A percentile compares a stretch with the other conserved stretches of the same genome.
Evolutionary conservation across 2,329 filamentous ascomycete genomes (phyloP).

Genomic region (Botrytis medusae): DNA sequence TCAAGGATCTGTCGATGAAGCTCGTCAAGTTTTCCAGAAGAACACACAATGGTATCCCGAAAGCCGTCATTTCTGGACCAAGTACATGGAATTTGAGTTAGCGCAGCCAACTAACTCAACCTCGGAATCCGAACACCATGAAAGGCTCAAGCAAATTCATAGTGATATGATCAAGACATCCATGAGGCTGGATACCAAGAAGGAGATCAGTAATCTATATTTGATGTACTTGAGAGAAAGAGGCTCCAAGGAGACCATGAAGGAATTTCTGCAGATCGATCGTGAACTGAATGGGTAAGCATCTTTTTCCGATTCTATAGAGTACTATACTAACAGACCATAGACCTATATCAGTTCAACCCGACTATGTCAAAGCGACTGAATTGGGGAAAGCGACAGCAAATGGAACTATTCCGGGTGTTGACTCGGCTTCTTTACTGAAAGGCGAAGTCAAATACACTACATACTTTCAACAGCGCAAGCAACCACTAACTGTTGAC

Average conservation of each 20-base stretch:
- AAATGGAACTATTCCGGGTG: conserved; percentile 45
- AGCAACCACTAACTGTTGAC: conserved; percentile 31
- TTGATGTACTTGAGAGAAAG: conserved; percentile 81
- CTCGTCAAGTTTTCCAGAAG: conserved; percentile 77
- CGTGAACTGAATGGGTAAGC: conserved; percentile 81
- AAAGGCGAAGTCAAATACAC: conserved; percentile 47
- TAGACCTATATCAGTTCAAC: conserved; percentile 47
- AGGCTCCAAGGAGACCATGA: conserved; percentile 79
- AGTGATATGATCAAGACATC: conserved; percentile 70
- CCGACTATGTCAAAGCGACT: conserved; percentile 38
- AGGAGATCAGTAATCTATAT: conserved; percentile 75
- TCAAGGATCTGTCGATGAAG: conserved; percentile 77
- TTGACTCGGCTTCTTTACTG: conserved; percentile 45
- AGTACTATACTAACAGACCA: conserved; percentile 26
- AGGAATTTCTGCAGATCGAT: conserved; percentile 81
- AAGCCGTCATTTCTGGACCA: conserved; percentile 85
- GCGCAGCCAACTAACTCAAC: conserved; percentile 71
- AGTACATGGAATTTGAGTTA: conserved; percentile 85
- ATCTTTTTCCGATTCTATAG: not conserved
- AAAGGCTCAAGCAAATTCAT: conserved; percentile 78
- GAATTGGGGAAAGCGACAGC: conserved; percentile 44
- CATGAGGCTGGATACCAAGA: conserved; percentile 65
- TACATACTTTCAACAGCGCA: conserved; percentile 44
- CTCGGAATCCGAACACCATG: conserved; percentile 63
- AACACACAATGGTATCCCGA: conserved; percentile 83